Base-by-base conservation (phyloP, 768 basidiomycete genomes). In the Lentinula sp. region DNA sequence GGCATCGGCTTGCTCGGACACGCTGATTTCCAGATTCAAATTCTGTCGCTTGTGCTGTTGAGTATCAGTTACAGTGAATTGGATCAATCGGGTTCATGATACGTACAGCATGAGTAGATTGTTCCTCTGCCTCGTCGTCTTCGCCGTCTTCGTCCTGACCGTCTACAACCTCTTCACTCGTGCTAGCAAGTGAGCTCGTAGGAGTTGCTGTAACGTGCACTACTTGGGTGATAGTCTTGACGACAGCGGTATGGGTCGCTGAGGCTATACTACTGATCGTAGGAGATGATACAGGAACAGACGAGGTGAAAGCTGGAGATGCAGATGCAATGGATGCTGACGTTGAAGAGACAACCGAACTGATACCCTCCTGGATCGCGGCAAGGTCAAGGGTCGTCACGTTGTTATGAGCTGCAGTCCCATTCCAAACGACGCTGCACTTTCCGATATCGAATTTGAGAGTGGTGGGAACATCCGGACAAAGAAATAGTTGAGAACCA, bases 401-500 rank as follows among this genome's bases (percentile, higher is more conserved):
- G 56, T 64, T 66, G 51, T 65, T 67, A 49, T 61, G 66, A n/a
- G 56, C 40, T n/a, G 64, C 61, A 28, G 69, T 75, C 34, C 77
- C 79, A 61, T 79, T 72, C 84, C 86, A 91, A 45, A 90, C 75
- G 42, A 86, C 68, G 28, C 72, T 64, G 66, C 89, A 91, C 28
- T 67, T 70, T 7, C 68, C 70, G 59, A 18, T 31, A 34, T 62
- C 62, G 10, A 74, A 70, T 50, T 80, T 68, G 63, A 75, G 32
- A 11, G 57, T 67, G 34, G 69, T 68, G 35, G 85, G 84, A 4
- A 86, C 77, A 66, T 74, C 75, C 45, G 79, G 74, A 67, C 89
- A 91, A 69, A 86, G 74, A 62, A 77, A 80, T 54, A 91, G 77
- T 49, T 78, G 73, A n/a, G 74, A 67, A 7, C 69, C 74, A 18